Conservation (phyloP, 306 rosid genomes). For the Vicia villosa region DNA sequence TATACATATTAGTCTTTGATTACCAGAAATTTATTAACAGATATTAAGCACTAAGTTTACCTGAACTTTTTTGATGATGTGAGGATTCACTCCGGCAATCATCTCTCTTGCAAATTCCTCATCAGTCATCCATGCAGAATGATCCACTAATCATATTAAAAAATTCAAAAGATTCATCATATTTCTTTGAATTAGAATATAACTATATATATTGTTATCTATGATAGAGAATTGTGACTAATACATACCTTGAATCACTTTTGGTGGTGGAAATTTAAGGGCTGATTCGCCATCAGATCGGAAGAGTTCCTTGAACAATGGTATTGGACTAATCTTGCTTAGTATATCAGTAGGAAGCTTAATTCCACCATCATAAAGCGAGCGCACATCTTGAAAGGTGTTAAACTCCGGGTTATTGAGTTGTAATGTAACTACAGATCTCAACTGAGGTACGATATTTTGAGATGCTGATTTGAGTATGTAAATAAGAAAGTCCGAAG, state of each 20-base stretch:
- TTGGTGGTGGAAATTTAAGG: conserved; percentile 55
- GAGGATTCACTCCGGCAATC: conserved; percentile 80
- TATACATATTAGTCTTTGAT: too few relatives aligned
- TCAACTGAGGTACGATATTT: conserved; percentile 44
- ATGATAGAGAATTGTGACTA: background rate
- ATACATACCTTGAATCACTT: conserved; percentile 62
- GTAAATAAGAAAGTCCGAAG: conserved; percentile 63
- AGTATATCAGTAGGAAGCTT: conserved; percentile 45
- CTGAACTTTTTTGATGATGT: conserved; percentile 41
- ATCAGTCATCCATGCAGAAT: conserved; percentile 73
- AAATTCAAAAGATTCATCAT: background rate
- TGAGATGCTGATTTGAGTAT: conserved; percentile 56
- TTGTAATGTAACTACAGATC: conserved; percentile 30
- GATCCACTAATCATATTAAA: conserved; percentile 48
- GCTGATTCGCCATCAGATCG: conserved; percentile 53
- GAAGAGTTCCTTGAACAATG: conserved; percentile 50
- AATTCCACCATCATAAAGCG: conserved; percentile 65
- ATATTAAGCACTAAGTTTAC: background rate
- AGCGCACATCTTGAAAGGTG: conserved; percentile 47
- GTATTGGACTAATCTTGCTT: conserved; percentile 44
- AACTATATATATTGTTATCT: background rate
- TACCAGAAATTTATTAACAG: too few relatives aligned
- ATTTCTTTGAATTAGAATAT: background rate
- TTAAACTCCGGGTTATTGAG: conserved; percentile 42
- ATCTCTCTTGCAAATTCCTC: conserved; percentile 80